phyloP scores from a whole-genome alignment of 2,329 filamentous ascomycete species.

The Fusarium dimerum region DNA sequence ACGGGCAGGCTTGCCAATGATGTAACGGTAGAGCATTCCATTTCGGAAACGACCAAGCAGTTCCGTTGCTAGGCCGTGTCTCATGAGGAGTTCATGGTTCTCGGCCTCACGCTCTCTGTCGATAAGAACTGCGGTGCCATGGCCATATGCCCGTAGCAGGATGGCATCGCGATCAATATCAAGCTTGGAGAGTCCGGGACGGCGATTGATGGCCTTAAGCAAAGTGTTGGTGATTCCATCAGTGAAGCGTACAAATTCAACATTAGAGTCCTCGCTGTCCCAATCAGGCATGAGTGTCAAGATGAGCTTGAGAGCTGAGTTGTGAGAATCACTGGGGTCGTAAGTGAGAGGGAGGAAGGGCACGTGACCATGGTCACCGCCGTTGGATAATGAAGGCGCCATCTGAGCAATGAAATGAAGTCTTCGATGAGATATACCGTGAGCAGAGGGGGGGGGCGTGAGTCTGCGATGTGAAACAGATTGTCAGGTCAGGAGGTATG shows the following conservation, averaged over 20 bases:
- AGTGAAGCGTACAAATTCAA: conserved; percentile 89
- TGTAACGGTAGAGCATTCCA: conserved; percentile 91
- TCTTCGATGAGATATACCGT: conserved; percentile 9
- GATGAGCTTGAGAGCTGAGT: conserved; percentile 78
- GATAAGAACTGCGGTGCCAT: conserved; percentile 92
- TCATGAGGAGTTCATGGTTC: conserved; percentile 85
- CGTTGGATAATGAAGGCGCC: conserved; percentile 33
- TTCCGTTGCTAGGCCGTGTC: conserved; percentile 78
- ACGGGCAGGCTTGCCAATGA: conserved; percentile 76
- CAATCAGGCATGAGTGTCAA: conserved; percentile 81
- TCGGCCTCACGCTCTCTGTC: conserved; percentile 83
- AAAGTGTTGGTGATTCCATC: conserved; percentile 98
- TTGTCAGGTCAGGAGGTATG: neutral
- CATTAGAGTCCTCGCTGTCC: conserved; percentile 68
- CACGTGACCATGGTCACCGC: conserved; percentile 45
- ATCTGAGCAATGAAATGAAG: conserved; percentile 25
- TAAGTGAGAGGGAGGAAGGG: conserved; percentile 75
- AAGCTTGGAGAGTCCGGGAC: conserved; percentile 64
- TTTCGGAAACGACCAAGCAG: conserved; percentile 93
- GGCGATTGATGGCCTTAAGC: conserved; percentile 73
- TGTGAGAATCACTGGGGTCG: conserved; percentile 73
- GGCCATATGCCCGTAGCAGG: conserved; percentile 88
- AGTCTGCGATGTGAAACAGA: conserved; percentile 8
- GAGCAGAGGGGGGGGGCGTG: conserved; percentile 5
- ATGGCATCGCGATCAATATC: conserved; percentile 83